Evolutionary conservation across 768 basidiomycete genomes (phyloP).

Genomic region (Lactarius hatsudake): DNA sequence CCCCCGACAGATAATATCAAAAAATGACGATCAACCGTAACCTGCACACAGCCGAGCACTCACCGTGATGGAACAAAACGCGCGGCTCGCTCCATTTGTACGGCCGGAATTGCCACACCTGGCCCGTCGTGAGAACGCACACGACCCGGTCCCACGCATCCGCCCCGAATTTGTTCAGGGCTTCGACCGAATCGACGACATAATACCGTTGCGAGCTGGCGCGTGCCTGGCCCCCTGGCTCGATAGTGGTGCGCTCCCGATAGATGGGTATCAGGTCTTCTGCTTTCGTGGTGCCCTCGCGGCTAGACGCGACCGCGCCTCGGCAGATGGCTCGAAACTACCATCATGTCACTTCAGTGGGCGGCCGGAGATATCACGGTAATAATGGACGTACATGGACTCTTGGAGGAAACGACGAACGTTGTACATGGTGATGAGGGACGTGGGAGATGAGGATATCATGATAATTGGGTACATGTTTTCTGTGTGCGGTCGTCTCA

Average conservation of each 20-base stretch:
- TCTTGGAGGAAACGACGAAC: slow-evolving; percentile 93
- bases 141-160: slow-evolving; percentile 98
- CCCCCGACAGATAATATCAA: background rate
- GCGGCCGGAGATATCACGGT: background rate
- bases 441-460: slow-evolving; percentile 93
- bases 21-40: background rate
- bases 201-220: slow-evolving; percentile 58
- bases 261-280: slow-evolving; percentile 90
- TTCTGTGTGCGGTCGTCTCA: slow-evolving; percentile 39
- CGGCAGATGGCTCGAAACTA: slow-evolving; percentile 67
- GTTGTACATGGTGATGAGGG: slow-evolving; percentile 97
- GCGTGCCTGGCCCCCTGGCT: slow-evolving; percentile 60
- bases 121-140: slow-evolving; percentile 97
- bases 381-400: slow-evolving; percentile 48
- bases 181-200: slow-evolving; percentile 90
- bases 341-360: background rate
- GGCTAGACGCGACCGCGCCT: slow-evolving; percentile 65
- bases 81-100: slow-evolving; percentile 97
- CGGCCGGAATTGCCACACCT: slow-evolving; percentile 95
- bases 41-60: slow-evolving; percentile 21
- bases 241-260: slow-evolving; percentile 72
- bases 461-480: slow-evolving; percentile 92
- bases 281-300: slow-evolving; percentile 69
- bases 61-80: slow-evolving; percentile 91
- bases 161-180: slow-evolving; percentile 84